phyloP scores from a whole-genome alignment of 2,329 filamentous ascomycete species.

The Aureobasidium uvarum region DNA sequence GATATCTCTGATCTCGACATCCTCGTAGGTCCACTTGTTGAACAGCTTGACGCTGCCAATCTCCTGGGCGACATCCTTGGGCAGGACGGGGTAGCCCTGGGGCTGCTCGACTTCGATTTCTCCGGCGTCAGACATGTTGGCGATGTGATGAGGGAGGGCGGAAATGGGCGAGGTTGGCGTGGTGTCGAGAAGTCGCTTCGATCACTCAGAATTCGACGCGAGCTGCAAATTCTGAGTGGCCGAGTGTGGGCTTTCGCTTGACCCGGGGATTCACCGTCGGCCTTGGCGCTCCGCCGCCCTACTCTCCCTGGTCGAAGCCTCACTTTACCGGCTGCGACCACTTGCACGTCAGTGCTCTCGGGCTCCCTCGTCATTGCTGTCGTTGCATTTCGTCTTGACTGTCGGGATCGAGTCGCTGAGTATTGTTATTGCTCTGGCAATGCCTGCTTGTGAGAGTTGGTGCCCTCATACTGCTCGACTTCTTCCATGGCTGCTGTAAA shows the following conservation, averaged over 20 bases:
- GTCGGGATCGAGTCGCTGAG: background rate
- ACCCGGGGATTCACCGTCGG: background rate
- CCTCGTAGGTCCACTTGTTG: constrained; percentile 98
- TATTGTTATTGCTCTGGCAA: background rate
- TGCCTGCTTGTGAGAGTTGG: background rate
- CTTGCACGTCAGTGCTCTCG: constrained; percentile 2
- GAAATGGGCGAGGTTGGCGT: constrained; percentile 23
- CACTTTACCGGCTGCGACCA: constrained; percentile 1
- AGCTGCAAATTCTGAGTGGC: background rate
- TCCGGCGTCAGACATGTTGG: constrained; percentile 87
- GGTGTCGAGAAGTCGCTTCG: constrained; percentile 25
- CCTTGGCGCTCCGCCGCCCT: background rate
- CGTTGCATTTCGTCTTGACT: background rate
- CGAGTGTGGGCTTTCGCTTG: constrained; percentile 11
- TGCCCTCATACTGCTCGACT: background rate
- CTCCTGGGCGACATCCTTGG: constrained; percentile 88
- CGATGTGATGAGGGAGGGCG: constrained; percentile 43
- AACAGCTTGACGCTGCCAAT: constrained; percentile 94
- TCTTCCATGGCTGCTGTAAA: background rate
- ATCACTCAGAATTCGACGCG: background rate
- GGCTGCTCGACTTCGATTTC: constrained; percentile 95
- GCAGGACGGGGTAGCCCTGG: constrained; percentile 74
- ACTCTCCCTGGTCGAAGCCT: background rate
- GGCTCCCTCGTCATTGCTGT: background rate
- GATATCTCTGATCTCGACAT: constrained; percentile 99